Conservation (phyloP, 108 stramenopile genomes). For the Pinguiococcus pyrenoidosus region DNA sequence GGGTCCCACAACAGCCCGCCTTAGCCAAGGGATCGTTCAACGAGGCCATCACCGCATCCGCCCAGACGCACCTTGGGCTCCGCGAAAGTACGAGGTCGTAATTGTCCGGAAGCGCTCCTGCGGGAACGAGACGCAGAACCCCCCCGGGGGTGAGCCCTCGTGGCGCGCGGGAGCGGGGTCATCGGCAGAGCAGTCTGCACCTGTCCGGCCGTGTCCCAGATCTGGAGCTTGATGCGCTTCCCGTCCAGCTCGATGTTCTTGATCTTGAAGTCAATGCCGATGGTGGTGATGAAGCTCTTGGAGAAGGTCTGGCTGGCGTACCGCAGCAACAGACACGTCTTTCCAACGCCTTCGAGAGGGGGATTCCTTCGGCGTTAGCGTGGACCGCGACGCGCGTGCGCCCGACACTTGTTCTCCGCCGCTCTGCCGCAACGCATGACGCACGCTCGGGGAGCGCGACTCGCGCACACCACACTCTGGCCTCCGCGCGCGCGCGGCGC, state of each 20-base stretch:
- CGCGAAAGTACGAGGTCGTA: constrained; percentile 52
- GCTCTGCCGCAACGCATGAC: too few relatives aligned
- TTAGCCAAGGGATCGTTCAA: constrained; percentile 32
- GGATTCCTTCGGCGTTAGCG: too few relatives aligned
- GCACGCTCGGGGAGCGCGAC: too few relatives aligned
- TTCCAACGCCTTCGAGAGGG: constrained; percentile 79
- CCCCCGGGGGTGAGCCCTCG: too few relatives aligned
- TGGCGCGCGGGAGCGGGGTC: too few relatives aligned
- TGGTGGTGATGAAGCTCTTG: constrained; percentile 50
- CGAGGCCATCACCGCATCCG: background rate
- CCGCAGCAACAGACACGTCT: constrained; percentile 94
- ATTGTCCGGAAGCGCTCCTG: constrained; percentile 49
- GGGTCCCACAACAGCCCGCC: too few relatives aligned
- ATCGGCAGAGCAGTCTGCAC: too few relatives aligned
- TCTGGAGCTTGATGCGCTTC: constrained; percentile 52
- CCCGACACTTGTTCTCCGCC: too few relatives aligned
- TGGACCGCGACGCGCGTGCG: too few relatives aligned
- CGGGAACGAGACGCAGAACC: constrained; percentile 28
- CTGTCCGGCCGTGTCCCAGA: constrained; percentile 56
- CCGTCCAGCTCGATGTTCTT: constrained; percentile 48
- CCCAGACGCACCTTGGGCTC: constrained; percentile 6
- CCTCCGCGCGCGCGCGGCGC: too few relatives aligned
- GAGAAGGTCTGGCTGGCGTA: constrained; percentile 96
- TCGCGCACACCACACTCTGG: too few relatives aligned
- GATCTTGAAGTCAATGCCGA: constrained; percentile 54